These are phyloP conservation scores for Coniochaeta sp. DNA, from an alignment of 2,329 filamentous ascomycete genomes.

Conservation along the genomic window DNA sequence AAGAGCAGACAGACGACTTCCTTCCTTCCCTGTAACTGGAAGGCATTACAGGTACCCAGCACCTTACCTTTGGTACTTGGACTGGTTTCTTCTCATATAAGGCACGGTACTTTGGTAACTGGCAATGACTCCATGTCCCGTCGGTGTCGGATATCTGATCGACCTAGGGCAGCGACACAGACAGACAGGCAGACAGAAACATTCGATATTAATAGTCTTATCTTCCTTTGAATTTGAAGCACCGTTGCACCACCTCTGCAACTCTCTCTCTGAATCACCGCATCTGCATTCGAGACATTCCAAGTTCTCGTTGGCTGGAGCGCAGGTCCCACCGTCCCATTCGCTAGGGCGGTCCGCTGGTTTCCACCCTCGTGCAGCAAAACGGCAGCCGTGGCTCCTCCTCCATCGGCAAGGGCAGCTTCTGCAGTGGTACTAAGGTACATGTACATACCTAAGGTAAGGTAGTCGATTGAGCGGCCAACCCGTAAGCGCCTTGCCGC, in stretches of 20 bases:
- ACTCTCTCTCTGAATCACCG: neutral
- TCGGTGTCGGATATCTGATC: no score
- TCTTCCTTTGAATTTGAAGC: neutral
- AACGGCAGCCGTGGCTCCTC: neutral
- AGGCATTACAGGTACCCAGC: no score
- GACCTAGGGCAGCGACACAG: neutral
- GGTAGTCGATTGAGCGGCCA: neutral
- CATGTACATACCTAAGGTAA: no score
- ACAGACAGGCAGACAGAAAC: neutral
- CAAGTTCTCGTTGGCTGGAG: neutral
- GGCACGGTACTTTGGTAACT: no score
- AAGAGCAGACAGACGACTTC: no score
- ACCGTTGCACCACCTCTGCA: neutral
- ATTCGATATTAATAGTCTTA: neutral
- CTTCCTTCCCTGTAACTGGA: no score
- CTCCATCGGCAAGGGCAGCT: neutral
- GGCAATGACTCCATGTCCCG: no score
- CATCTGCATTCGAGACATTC: neutral
- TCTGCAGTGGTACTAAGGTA: no score
- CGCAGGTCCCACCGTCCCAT: neutral
- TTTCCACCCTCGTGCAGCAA: neutral
- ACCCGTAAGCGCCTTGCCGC: neutral
- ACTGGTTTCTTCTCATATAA: no score
- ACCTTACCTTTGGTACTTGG: no score
- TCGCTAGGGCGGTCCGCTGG: neutral